These are phyloP conservation scores for Haplographium delicatum DNA, from an alignment of 495 filamentous ascomycete species.

Conservation along the genomic window DNA sequence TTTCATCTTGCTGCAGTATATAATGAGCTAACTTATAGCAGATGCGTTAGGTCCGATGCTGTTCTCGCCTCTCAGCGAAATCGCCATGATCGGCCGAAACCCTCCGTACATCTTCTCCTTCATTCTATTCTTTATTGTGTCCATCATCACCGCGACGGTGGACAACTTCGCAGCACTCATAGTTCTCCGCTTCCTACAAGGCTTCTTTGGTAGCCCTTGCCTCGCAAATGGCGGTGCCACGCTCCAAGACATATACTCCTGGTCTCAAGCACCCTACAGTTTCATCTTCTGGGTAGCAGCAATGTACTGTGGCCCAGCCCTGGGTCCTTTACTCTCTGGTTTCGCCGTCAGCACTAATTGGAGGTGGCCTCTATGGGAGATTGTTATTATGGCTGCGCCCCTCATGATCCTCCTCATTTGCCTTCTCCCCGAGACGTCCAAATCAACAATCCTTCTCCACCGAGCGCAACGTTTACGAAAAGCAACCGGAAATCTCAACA, in stretches of 20 bases:
- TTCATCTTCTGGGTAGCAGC: conserved; percentile 47
- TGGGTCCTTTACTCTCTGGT: conserved; percentile 39
- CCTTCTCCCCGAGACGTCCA: conserved; percentile 38
- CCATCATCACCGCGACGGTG: conserved; percentile 69
- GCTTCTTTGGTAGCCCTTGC: conserved; percentile 66
- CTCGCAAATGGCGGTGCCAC: conserved; percentile 70
- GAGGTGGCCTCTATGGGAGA: conserved; percentile 41
- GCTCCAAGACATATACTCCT: conserved; percentile 67
- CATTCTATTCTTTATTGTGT: conserved; percentile 60
- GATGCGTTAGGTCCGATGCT: conserved; percentile 43
- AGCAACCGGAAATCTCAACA: conserved; percentile 33
- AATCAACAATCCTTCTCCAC: conserved; percentile 33
- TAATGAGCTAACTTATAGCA: not conserved
- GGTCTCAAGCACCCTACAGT: conserved; percentile 61
- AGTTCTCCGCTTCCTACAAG: conserved; percentile 65
- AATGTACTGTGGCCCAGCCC: conserved; percentile 30
- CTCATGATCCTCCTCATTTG: conserved; percentile 35
- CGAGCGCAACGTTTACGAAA: conserved; percentile 34
- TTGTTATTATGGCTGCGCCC: conserved; percentile 41
- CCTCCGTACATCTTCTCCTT: conserved; percentile 66
- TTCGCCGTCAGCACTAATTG: conserved; percentile 33
- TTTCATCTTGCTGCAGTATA: not conserved
- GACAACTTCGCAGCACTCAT: conserved; percentile 64
- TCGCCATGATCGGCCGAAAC: conserved; percentile 57
- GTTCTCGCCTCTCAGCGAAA: conserved; percentile 40